Conservation (phyloP, 177 flowering plant genomes). For the Vitis hybrid region DNA sequence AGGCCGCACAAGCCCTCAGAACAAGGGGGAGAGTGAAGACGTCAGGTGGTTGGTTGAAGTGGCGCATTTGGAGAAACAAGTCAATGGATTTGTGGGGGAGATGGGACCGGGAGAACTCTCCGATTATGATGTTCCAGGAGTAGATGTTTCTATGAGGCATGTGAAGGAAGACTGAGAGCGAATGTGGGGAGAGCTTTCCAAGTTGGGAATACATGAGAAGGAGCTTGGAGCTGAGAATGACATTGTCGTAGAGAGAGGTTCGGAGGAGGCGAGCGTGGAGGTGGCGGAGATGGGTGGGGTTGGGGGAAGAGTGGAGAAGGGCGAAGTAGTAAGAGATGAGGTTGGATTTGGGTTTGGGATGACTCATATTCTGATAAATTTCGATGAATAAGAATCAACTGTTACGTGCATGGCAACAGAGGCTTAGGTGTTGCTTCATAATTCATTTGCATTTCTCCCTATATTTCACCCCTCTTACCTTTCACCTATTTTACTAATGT, state of each 20-base stretch:
- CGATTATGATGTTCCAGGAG: conserved; percentile 49
- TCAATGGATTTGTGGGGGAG: conserved; percentile 17
- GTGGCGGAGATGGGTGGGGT: conserved; percentile 25
- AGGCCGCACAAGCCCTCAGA: conserved; percentile 34
- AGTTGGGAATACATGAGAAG: conserved; percentile 36
- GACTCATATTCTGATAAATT: no score
- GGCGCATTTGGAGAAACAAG: conserved; percentile 31
- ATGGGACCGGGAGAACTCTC: conserved; percentile 36
- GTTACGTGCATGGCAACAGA: no score
- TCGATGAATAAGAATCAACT: no score
- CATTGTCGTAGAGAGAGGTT: conserved; percentile 34
- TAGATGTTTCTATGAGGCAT: conserved; percentile 37
- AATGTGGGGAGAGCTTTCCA: conserved; percentile 24
- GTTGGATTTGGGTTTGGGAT: not conserved
- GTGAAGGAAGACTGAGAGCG: conserved; percentile 36
- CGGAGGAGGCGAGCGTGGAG: conserved; percentile 43
- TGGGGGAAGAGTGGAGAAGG: conserved; percentile 37
- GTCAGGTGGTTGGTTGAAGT: conserved; percentile 19
- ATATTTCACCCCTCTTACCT: no score
- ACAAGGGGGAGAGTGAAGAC: conserved; percentile 36
- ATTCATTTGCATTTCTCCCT: no score
- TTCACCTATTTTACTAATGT: no score
- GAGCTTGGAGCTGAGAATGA: conserved; percentile 44
- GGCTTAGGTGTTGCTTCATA: no score
- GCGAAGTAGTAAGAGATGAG: conserved; percentile 32